Conservation (phyloP, 306 rosid species). For the Malus orientalis region DNA sequence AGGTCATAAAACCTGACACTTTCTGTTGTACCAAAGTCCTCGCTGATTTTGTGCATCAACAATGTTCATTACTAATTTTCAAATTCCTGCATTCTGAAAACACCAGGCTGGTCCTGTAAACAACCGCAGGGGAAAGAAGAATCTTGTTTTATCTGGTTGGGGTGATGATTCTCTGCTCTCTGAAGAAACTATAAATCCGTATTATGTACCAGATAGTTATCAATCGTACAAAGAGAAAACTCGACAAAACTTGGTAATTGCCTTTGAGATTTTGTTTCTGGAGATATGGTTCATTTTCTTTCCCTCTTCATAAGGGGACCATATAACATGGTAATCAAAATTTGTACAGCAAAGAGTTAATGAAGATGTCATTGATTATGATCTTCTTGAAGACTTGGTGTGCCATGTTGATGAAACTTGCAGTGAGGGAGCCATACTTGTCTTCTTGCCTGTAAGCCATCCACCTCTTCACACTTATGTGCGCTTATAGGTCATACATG, state of each 20-base stretch:
- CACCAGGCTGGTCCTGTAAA: conserved; percentile 55
- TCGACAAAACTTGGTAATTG: conserved; percentile 63
- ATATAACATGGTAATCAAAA: conserved; percentile 15
- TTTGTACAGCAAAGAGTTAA: conserved; percentile 60
- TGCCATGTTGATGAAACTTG: conserved; percentile 73
- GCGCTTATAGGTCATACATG: not conserved
- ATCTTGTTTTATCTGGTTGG: conserved; percentile 82
- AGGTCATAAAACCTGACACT: too few species aligned
- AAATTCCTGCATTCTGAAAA: conserved; percentile 29
- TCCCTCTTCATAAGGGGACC: conserved; percentile 1
- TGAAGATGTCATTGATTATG: conserved; percentile 90
- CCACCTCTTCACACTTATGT: conserved; percentile 13
- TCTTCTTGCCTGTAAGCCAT: conserved; percentile 81
- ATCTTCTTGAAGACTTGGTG: conserved; percentile 85
- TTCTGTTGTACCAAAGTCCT: too few species aligned
- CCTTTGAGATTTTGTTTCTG: conserved; percentile 16
- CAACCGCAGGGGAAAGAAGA: conserved; percentile 80
- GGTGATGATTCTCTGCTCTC: conserved; percentile 86
- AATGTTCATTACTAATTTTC: not conserved
- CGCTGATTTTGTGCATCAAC: too few species aligned
- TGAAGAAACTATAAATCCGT: conserved; percentile 57
- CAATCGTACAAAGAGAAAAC: conserved; percentile 67
- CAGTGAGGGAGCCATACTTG: conserved; percentile 78
- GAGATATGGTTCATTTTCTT: not conserved
- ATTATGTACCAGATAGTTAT: conserved; percentile 51